Base-by-base conservation (phyloP, 1,284 basidiomycete species). In the Volvariella surrecta region DNA sequence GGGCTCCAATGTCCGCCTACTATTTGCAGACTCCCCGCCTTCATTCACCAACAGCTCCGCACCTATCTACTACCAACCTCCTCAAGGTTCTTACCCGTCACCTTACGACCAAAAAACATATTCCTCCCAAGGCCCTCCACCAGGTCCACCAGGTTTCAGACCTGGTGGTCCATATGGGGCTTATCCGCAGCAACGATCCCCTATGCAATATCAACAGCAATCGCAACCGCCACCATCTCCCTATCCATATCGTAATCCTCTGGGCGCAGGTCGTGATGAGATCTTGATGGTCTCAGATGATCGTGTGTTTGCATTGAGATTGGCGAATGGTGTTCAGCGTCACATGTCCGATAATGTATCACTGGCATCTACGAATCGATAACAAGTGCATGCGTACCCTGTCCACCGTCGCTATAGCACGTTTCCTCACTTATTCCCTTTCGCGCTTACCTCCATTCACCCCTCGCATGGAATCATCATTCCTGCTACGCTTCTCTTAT, bases 1-100 rank as follows among this genome's bases (percentile, higher is more conserved):
- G 50, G 91, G 91, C 45, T 83, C 82, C 54, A 89, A 91, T 60
- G 72, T 96, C 24, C 83, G 88, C 10, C 78, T 93, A 45, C 68
- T 99, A 21, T 99, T 97, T 58, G 89, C 94, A 42, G 95, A 99
- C 61, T 89, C 89, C 4, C 92, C 93, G 0, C 84, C 93, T 1
- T 91, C 92, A n/a, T 73, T 7, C 34, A 7, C 34, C 13, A 19
- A n/a, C 7, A 75, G 79, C 52, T 62, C 56, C 19, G 56, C 49
- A 51, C 54, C 41, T 1, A 50, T 54, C 41, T 54, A 60, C 24
- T 28, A 28, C 24, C 24, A 6, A 11, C 6, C 6, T 11, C 24
- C 11, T 28, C 24, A 28, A 11, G 24, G 6, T 6, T 11, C 24
- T 6, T 28, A 28, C 24, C 24, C 24, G 11, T 28, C 24, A 6